These are phyloP conservation scores for Podospora anserina DNA, from an alignment of 495 filamentous ascomycete genomes.

Conservation along the genomic window DNA sequence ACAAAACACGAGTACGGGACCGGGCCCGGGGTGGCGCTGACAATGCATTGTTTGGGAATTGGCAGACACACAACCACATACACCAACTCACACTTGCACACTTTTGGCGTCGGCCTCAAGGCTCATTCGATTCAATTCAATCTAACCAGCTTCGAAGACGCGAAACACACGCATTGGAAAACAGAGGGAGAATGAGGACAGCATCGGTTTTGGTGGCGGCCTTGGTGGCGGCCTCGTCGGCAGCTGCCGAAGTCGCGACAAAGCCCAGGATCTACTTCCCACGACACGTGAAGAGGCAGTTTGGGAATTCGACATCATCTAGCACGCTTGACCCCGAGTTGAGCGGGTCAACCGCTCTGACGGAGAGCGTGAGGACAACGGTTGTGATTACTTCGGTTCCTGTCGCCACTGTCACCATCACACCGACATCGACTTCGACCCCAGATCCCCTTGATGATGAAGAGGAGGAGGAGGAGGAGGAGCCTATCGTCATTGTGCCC, in stretches of 20 bases:
- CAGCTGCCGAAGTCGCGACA: conserved; percentile 43
- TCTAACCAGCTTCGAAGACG: conserved; percentile 7
- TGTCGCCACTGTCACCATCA: neutral
- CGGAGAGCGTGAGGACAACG: conserved; percentile 23
- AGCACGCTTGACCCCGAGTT: neutral
- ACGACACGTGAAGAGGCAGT: conserved; percentile 56
- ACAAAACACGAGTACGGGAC: neutral
- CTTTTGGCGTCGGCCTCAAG: neutral
- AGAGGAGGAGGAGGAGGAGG: neutral
- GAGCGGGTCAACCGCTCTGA: conserved; percentile 15
- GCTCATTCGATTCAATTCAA: neutral
- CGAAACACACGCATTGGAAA: conserved; percentile 20
- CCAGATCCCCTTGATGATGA: neutral
- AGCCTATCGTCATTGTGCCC: neutral
- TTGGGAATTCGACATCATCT: conserved; percentile 37
- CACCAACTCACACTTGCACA: neutral
- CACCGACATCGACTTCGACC: neutral
- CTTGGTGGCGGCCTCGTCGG: conserved; percentile 49
- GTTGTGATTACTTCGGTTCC: conserved; percentile 24
- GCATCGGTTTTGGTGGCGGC: conserved; percentile 50
- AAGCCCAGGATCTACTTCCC: conserved; percentile 59
- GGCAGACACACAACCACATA: conserved; percentile 31
- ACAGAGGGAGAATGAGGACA: conserved; percentile 45
- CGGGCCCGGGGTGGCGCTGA: conserved; percentile 20
- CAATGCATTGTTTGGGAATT: conserved; percentile 1